Evolutionary conservation across 2,329 filamentous ascomycete genomes (phyloP), one percentile per base, ranked within the genome.

Genomic region (Fonsecaea pugnacius): DNA sequence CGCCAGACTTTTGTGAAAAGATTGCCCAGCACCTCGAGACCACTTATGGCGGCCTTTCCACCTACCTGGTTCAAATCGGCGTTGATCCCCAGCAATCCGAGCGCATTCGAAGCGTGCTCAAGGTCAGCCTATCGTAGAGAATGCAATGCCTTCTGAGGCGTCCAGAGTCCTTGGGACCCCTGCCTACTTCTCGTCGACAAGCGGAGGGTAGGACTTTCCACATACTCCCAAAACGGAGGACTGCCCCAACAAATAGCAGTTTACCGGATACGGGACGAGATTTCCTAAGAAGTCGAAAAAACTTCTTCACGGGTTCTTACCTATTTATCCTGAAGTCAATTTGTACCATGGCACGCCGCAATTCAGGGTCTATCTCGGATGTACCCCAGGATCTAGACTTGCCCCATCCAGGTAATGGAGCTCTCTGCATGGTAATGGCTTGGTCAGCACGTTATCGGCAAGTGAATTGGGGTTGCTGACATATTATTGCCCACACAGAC

Each of bases 21-120:
- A 82, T 92, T 3, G 75, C 81, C 32, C 73, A 70, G 16, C 86
- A 91, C 73, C 75, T 96, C 4, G 73, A 84, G 1, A 75, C 79
- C 3, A 82, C 77, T 58, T 90, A 92, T 75, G 90, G 90, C 0
- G 87, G 90, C 1, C 78, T 92, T 1, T 78, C 85, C 36, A 76
- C 73, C 9, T 96, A 96, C 76, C 77, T 94, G 62, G 79, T 83
- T 63, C 74, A 75, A 1, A 87, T 89, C 72, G 90, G 89, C 0
- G 84, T 91, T 65, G 76, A 73, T 8, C 69, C 75, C 24, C 73
- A 70, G 7, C 79, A 83, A 63, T 77, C 85, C 64, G 70, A 77
- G 59, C 72, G 70, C 57, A 70, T 80, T 56, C 68, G 71, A 64
- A 62, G 54, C 16, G 56, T 65, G 4, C 48, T 67, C 32, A 53